Evolutionary conservation across 345 rosid species (phyloP), one percentile per base, ranked within the genome.

Genomic region (Psidium friedrichsthalianum): DNA sequence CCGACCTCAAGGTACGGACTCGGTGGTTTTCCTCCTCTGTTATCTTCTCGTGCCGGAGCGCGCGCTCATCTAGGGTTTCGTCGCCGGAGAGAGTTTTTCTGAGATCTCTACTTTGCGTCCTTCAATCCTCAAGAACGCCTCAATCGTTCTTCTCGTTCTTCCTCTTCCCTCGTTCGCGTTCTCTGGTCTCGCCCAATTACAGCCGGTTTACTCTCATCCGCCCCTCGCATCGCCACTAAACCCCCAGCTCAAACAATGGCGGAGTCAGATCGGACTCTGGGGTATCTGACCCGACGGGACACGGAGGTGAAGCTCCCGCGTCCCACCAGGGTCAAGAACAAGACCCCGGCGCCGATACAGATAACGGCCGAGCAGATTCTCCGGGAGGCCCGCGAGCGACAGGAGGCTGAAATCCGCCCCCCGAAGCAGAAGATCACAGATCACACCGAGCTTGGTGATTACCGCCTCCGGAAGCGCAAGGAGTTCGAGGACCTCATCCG

Each of bases 331-430:
- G 99, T 95, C 51, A 96, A 95, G 88, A 96, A 90, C 93, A 96
- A 96, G 83, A 93, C 98, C 3, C 96, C 98, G 0, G 98, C 99
- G 1, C 94, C 99, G 3, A 88, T 95, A 0, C 99, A 95, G 85
- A 96, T 96, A 85, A 96, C 98, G 1, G 98, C 98, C 6, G 99
- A 96, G 87, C 98, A 94, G 86, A 93, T 96, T 82, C 93, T 96
- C 13, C 92, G 98, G 1, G 98, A 96, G 86, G 96, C 99, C 44
- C 90, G 97, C 1, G 98, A 95, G 89, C 93, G 96, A 2, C 98
- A 93, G 80, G 99, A 95, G 85, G 93, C 98, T 2, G 98, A 96
- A 85, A 92, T 95, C 89, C 93, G 97, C 12, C 98, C 96, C 0
- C 99, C 99, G 0, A 96, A 93, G 81, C 98, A 94, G 87, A 95